phyloP scores from a whole-genome alignment of 2,329 filamentous ascomycete genomes.

The Hypoxylon sp. region DNA sequence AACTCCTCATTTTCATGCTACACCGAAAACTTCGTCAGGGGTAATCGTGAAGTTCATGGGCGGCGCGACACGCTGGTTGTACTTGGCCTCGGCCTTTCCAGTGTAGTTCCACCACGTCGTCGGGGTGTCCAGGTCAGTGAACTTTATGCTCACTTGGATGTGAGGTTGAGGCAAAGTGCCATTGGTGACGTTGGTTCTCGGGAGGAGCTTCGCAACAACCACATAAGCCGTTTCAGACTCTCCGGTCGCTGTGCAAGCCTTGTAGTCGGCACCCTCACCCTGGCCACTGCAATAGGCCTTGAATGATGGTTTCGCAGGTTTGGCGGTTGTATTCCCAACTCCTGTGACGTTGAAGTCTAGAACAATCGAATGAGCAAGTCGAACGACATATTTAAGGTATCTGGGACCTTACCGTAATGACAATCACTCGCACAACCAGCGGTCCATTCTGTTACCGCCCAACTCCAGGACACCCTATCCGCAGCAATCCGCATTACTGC shows the following conservation, averaged over 20 bases:
- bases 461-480: constrained; percentile 44
- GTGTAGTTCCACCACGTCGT: constrained; percentile 56
- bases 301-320: constrained; percentile 52
- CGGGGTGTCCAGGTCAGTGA: constrained; percentile 49
- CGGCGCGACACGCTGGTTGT: constrained; percentile 50
- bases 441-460: constrained; percentile 52
- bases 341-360: constrained; percentile 55
- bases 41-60: constrained; percentile 52
- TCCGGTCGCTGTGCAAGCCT: constrained; percentile 48
- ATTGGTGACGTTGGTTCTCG: constrained; percentile 40
- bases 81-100: constrained; percentile 49
- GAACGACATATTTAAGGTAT: neutral
- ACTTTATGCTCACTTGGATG: constrained; percentile 54
- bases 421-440: constrained; percentile 46
- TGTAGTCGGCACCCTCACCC: constrained; percentile 51
- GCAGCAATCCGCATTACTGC: constrained; percentile 47
- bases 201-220: constrained; percentile 54
- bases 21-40: constrained; percentile 51
- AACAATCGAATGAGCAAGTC: constrained; percentile 5
- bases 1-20: constrained; percentile 44
- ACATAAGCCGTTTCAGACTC: constrained; percentile 43
- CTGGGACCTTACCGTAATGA: constrained; percentile 48
- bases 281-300: constrained; percentile 53
- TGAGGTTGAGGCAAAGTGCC: constrained; percentile 41
- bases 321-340: constrained; percentile 46